These are phyloP conservation scores for Hymenoscyphus infarciens DNA, from an alignment of 2,329 filamentous ascomycete genomes.

Conservation along the genomic window DNA sequence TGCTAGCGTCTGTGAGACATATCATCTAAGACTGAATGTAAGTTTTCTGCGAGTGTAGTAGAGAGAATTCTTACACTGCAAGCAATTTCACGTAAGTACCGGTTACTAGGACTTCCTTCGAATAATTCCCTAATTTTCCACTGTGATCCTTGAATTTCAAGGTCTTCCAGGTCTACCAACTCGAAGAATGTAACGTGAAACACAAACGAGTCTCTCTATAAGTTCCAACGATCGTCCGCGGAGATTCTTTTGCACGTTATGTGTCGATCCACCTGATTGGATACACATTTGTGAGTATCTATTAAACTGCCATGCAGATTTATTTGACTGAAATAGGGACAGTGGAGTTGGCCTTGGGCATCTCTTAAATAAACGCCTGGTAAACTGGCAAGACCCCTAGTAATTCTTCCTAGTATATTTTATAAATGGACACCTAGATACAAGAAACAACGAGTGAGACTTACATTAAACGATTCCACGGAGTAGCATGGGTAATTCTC, in stretches of 20 bases:
- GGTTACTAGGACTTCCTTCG: background rate
- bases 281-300: background rate
- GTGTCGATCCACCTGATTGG: background rate
- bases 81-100: background rate
- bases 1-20: background rate
- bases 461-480: background rate
- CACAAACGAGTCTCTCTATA: background rate
- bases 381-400: background rate
- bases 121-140: background rate
- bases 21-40: background rate
- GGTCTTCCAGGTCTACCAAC: background rate
- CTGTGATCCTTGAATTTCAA: background rate
- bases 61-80: background rate
- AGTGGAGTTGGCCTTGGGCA: background rate
- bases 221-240: background rate
- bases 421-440: background rate
- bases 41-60: background rate
- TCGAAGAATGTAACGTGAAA: slow-evolving; percentile 1
- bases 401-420: background rate
- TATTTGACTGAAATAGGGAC: background rate
- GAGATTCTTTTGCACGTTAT: background rate
- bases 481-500: background rate
- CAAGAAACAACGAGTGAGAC: background rate
- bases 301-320: background rate
- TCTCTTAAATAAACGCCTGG: no score